Evolutionary conservation across 2,329 filamentous ascomycete species (phyloP), one percentile per base, ranked within the genome.

Genomic region (Ceratocystis huliohia): DNA sequence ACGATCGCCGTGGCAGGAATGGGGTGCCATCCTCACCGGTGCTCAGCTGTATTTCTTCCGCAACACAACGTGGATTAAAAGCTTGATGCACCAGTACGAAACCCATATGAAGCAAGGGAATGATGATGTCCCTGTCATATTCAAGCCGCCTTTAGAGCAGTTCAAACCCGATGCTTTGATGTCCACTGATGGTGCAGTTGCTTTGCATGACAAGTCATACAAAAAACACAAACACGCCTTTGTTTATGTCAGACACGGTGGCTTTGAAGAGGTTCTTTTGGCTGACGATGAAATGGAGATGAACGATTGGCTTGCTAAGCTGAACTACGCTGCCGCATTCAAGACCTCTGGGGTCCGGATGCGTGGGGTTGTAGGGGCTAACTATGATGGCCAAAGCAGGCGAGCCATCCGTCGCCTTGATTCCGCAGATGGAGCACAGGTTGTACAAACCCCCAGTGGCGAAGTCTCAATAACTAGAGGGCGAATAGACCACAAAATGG

Each of bases 181-280:
- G 81, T 95, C 94, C 1, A 97, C 92, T 3, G 88, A 96, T 70
- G 89, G 93, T 69, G 91, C 92, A 0, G 92, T 99, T 41, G 92
- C 93, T 8, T 79, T 99, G 48, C 80, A 91, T 53, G 94, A 99
- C 74, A 82, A 84, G 1, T 88, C 83, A 7, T 99, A 99, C 75
- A 96, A 88, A 75, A 94, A 91, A 74, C 94, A 99, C 76, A 99
- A 97, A 76, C 86, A 97, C 74, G 90, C 94, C 0, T 96, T 99
- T 72, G 82, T 92, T 15, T 93, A 96, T 71, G 89, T 96, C 68
- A 85, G 91, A 37, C 89, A 94, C 70, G 88, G 89, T 63, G 89
- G 91, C 0, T 79, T 92, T 48, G 93, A 99, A 72, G 94, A 99
- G 73, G 87, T 93, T 0, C 87, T 99, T 46, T 79, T 97, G 20